These are phyloP conservation scores for Pistacia atlantica DNA, from an alignment of 345 rosid species.

Conservation along the genomic window DNA sequence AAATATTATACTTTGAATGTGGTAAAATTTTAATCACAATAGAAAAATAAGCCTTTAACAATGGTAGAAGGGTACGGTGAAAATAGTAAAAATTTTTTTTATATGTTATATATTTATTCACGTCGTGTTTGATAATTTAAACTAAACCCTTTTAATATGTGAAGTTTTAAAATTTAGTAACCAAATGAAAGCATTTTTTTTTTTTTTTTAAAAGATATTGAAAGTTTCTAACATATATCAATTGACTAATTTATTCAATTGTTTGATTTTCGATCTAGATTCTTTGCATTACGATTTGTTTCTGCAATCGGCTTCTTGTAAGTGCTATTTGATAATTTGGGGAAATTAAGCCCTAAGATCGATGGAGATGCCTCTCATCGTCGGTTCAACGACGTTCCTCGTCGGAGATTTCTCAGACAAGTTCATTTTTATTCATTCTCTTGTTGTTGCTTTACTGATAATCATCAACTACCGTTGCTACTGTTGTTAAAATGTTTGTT, in stretches of 20 bases:
- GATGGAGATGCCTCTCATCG: conserved; percentile 46
- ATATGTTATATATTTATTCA: no score
- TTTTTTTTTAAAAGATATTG: neutral
- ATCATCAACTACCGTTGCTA: neutral
- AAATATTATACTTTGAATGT: no score
- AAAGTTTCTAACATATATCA: no score
- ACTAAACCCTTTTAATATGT: no score
- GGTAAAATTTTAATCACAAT: no score
- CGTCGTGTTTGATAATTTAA: no score
- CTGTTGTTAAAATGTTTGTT: neutral
- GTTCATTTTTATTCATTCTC: conserved; percentile 36
- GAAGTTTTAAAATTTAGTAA: no score
- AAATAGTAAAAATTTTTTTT: no score
- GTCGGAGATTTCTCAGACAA: conserved; percentile 80
- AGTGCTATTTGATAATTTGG: conserved; percentile 85
- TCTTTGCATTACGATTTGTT: conserved; percentile 54
- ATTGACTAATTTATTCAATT: neutral
- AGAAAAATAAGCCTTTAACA: no score
- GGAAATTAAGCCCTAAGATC: conserved; percentile 47
- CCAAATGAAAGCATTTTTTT: neutral
- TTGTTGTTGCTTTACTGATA: neutral
- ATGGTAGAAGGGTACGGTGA: no score
- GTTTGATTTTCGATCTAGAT: conserved; percentile 37
- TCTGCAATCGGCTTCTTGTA: conserved; percentile 67
- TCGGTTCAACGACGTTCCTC: conserved; percentile 63